Percentiles rank a stretch among this genome's conserved stretches.
These are phyloP conservation scores for Sarocladiaceae sp. DNA, from an alignment of 2,329 filamentous ascomycete genomes.

Conservation along the genomic window DNA sequence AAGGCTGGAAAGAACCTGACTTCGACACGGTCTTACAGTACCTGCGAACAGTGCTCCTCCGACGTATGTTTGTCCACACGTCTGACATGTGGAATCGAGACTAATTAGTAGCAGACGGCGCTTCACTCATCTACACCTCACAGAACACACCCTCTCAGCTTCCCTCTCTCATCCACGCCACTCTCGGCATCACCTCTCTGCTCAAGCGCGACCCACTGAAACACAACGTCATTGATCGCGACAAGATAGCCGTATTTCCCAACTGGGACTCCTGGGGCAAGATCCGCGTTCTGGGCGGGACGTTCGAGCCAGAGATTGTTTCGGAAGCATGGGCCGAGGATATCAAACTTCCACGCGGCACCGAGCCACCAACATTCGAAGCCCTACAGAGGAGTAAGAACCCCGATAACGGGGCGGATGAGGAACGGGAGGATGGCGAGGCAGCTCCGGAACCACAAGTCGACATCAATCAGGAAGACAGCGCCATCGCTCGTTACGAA, in stretches of 20 bases:
- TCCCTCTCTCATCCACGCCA: conserved; percentile 75
- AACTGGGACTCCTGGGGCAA: conserved; percentile 99
- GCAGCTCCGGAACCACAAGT: conserved; percentile 5
- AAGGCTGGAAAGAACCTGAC: conserved; percentile 90
- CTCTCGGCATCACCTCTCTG: conserved; percentile 77
- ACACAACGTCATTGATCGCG: conserved; percentile 86
- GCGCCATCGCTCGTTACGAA: conserved; percentile 69
- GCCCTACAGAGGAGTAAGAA: conserved; percentile 17
- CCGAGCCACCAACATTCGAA: conserved; percentile 17
- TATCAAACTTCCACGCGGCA: conserved; percentile 51
- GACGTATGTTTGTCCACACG: conserved; percentile 51
- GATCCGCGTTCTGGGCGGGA: conserved; percentile 84
- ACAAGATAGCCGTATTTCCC: conserved; percentile 88
- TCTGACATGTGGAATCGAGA: conserved; percentile 10
- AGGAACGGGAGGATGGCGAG: conserved; percentile 14
- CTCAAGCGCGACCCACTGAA: conserved; percentile 73
- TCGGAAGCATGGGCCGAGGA: conserved; percentile 83
- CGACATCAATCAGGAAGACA: conserved; percentile 20
- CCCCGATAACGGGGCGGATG: conserved; percentile 17
- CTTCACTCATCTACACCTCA: conserved; percentile 78
- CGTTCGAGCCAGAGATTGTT: conserved; percentile 83
- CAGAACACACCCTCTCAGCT: conserved; percentile 71
- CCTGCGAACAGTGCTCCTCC: conserved; percentile 79
- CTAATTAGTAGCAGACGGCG: conserved; percentile 54
- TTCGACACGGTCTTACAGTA: conserved; percentile 96